Evolutionary conservation across 495 filamentous ascomycete genomes (phyloP), one percentile per base, ranked within the genome.

Genomic region (Endocarpon pusillum): DNA sequence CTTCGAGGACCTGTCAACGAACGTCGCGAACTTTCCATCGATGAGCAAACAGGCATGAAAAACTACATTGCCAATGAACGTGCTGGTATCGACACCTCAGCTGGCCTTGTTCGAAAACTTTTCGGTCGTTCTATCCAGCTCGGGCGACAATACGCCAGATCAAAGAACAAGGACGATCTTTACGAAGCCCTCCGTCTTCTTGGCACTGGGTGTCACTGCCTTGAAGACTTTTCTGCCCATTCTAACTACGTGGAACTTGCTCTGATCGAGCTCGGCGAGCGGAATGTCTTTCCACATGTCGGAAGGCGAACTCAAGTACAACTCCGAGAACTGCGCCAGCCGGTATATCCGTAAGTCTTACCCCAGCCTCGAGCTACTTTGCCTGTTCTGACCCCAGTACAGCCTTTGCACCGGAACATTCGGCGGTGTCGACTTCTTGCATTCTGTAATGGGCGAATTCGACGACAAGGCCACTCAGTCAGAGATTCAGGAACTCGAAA

Each of bases 191-290:
- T 94, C 12, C 72, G 85, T 34, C 62, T 92, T 5, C 51, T 94
- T 33, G 85, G 85, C 14, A 94, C 85, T 25, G 85, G 77, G 3
- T 64, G 80, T 33, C 85, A 94, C 58, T 91, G 83, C 41, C 57
- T 94, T n/a, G 85, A 94, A 63, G 84, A 94, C 47, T 94, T 71
- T 55, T 75, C 82, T 11, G 85, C 85, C 25, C 85, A 92, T 52
- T 89, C 81, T 37, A 94, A 94, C 57, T 94, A 91, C 48, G 68
- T 61, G 0, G 85, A 93, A 48, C 70, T 94, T 19, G 79, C 76
- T 26, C 62, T 93, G 21, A 81, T 85, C 41, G 82, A 92, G 50
- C 46, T 92, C 39, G 81, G 81, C 24, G 84, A 92, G 57, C 54
- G 54, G 2, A 66, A 73, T 32, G 55, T 89, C 25, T 94, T 94